Base-by-base conservation (phyloP, 2,329 filamentous ascomycete species). In the Pestalotiopsis fici region DNA sequence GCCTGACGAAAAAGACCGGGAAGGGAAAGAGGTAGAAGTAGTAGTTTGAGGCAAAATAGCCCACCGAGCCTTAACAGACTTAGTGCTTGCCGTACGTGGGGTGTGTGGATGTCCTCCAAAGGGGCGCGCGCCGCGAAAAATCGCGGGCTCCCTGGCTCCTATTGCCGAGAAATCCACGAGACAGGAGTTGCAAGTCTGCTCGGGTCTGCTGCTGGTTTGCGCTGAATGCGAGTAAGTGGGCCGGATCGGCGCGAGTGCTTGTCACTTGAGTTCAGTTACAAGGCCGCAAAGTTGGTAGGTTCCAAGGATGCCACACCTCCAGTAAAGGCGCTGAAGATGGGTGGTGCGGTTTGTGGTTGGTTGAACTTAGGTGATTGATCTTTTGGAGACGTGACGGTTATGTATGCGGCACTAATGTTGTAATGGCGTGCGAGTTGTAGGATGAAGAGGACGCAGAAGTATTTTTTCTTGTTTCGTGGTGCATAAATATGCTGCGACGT, bases 121-220 rank as follows among this genome's bases (percentile, higher is more conserved):
- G 25, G 21, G 60, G 37, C 28, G 60, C 28, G 60, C n/a, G 35
- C 21, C 18, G 35, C n/a, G 39, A 37, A 43, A 28, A 23, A 13
- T n/a, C 50, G 31, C 35, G 39, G 50, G 61, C 21, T 54, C n/a
- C n/a, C n/a, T n/a, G 11, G 11, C n/a, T n/a, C n/a, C n/a, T n/a
- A 23, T 64, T 64, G 61, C 61, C 61, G 61, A 55, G 61, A 47
- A 55, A 28, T 31, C 61, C 61, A 56, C 43, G 61, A 64, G 47
- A 54, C 61, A 18, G 18, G 43, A 50, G 18, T n/a, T n/a, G 15
- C 18, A 18, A 35, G 31, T 35, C n/a, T 50, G 43, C 43, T 50
- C 43, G 43, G 43, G 43, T 50, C 43, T 50, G 43, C 43, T 50
- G 21, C 43, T 50, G 43, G 43, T 21, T 27, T 63, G 21, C 27